phyloP scores from a whole-genome alignment of 2,329 filamentous ascomycete species.

The Neophaeococcomyces mojaviensis region DNA sequence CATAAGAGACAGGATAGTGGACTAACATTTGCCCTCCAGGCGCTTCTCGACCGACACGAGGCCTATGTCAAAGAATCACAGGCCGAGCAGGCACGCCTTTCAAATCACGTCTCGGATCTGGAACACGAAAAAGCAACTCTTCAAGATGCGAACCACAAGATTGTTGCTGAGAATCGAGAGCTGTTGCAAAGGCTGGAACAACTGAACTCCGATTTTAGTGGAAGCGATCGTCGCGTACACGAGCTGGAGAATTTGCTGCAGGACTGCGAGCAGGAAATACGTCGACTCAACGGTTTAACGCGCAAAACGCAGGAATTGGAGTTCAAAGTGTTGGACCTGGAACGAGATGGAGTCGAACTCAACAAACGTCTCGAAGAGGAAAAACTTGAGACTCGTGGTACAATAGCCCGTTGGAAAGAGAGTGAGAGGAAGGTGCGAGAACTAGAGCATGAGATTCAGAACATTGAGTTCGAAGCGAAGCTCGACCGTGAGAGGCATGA shows the following conservation, averaged over 20 bases:
- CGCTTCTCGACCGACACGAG: slow-evolving; percentile 84
- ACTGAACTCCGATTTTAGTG: slow-evolving; percentile 68
- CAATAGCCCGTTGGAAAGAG: slow-evolving; percentile 74
- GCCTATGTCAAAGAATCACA: slow-evolving; percentile 89
- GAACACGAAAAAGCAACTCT: slow-evolving; percentile 66
- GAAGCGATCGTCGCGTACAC: slow-evolving; percentile 73
- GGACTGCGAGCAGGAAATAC: slow-evolving; percentile 68
- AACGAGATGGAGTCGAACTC: slow-evolving; percentile 70
- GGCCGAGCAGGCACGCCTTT: slow-evolving; percentile 68
- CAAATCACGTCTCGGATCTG: slow-evolving; percentile 61
- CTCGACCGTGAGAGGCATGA: slow-evolving; percentile 74
- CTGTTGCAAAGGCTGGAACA: slow-evolving; percentile 78
- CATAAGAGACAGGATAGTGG: slow-evolving; percentile 12
- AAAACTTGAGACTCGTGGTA: slow-evolving; percentile 68
- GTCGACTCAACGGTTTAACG: slow-evolving; percentile 65
- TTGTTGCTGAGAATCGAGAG: slow-evolving; percentile 72
- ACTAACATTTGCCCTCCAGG: slow-evolving; percentile 73
- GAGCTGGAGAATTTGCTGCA: slow-evolving; percentile 68
- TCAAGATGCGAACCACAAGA: slow-evolving; percentile 67
- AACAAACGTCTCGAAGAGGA: slow-evolving; percentile 60
- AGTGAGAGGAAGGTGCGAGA: slow-evolving; percentile 72
- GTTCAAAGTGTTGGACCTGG: slow-evolving; percentile 67
- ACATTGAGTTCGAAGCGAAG: slow-evolving; percentile 74
- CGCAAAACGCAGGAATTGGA: slow-evolving; percentile 72
- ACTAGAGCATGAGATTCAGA: slow-evolving; percentile 79